Conservation (phyloP, 805 yeast species). For the Ascoidea asiatica region DNA sequence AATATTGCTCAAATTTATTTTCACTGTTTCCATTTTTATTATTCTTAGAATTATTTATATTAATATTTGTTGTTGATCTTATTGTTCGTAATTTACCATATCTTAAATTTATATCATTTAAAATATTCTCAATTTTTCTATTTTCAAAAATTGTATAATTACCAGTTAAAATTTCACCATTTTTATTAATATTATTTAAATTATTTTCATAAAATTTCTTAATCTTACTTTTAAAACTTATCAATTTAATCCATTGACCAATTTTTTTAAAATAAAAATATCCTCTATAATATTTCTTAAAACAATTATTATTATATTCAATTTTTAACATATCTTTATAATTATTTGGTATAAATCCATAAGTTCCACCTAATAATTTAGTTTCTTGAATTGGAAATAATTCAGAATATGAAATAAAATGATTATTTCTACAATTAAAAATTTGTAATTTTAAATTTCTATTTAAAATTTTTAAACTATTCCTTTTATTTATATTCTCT, state of each 20-base stretch:
- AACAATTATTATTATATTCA: neutral
- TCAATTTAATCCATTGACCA: neutral
- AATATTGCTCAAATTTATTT: neutral
- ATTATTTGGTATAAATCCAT: neutral
- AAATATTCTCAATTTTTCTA: neutral
- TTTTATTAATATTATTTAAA: too few relatives aligned
- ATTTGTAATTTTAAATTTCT: slow-evolving; percentile 17
- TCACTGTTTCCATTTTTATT: neutral
- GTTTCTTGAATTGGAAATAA: slow-evolving; percentile 38
- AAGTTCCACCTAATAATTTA: too few relatives aligned
- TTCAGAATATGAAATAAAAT: slow-evolving; percentile 33
- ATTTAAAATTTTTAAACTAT: too few relatives aligned
- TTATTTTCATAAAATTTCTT: too few relatives aligned
- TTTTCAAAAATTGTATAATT: too few relatives aligned
- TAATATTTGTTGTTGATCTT: neutral
- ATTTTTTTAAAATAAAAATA: too few relatives aligned
- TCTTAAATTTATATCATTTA: neutral
- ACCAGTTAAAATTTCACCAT: too few relatives aligned
- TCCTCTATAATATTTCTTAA: neutral
- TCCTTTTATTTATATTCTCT: slow-evolving; percentile 13
- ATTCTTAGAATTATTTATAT: too few relatives aligned
- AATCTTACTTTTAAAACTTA: too few relatives aligned
- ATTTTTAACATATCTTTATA: neutral
- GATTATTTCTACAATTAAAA: slow-evolving; percentile 48
- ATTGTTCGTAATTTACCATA: neutral